Conservation (phyloP, 805 yeast genomes). For the Zygotorulaspora chibaensis region DNA sequence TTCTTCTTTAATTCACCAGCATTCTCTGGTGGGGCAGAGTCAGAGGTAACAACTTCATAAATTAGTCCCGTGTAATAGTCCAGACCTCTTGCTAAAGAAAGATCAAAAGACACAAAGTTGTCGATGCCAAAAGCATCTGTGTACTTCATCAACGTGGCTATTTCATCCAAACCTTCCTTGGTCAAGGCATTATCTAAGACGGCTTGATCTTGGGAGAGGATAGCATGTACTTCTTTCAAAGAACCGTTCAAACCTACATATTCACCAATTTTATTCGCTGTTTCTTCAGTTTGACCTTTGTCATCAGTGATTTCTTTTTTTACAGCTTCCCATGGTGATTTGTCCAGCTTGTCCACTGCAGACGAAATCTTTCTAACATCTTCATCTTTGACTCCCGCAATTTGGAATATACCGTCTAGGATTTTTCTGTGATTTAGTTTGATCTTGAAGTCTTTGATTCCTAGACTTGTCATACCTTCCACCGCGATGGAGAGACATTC, state of each 20-base stretch:
- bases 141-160: conserved; percentile 68
- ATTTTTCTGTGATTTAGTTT: conserved; percentile 94
- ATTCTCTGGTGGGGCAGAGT: conserved; percentile 90
- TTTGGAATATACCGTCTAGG: conserved; percentile 90
- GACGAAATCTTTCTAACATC: conserved; percentile 91
- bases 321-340: conserved; percentile 92
- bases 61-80: conserved; percentile 97
- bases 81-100: conserved; percentile 94
- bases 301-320: conserved; percentile 88
- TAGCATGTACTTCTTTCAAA: conserved; percentile 55
- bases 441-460: conserved; percentile 83
- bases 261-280: conserved; percentile 89
- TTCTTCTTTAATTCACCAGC: conserved; percentile 62
- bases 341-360: conserved; percentile 96
- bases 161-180: conserved; percentile 73
- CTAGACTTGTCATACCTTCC: conserved; percentile 79
- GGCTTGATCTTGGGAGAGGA: conserved; percentile 52
- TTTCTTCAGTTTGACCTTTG: conserved; percentile 84
- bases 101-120: conserved; percentile 70
- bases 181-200: conserved; percentile 69
- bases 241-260: conserved; percentile 83
- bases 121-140: conserved; percentile 78
- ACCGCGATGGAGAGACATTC: conserved; percentile 78
- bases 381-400: conserved; percentile 90
- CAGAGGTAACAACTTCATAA: conserved; percentile 92